Evolutionary conservation across 2,329 filamentous ascomycete genomes (phyloP), one percentile per base, ranked within the genome.

Genomic region (Beauveria australis): DNA sequence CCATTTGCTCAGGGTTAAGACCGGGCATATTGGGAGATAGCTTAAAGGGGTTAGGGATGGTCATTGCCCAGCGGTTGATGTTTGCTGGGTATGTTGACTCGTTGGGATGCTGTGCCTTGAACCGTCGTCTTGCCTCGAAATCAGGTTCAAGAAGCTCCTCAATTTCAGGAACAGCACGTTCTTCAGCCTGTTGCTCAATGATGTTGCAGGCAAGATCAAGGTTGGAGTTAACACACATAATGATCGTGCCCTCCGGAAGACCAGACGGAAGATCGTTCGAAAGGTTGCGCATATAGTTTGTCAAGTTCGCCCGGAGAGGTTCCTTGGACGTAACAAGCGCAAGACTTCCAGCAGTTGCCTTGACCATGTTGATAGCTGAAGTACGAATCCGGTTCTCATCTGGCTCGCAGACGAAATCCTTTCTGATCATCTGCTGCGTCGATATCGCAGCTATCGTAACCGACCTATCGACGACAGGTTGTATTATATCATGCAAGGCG

Each of bases 151-250:
- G 89, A 75, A 96, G 89, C 64, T 95, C 89, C 72, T 99, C 93
- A 62, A 99, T 97, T 72, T 99, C 94, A 2, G 91, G 89, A 44
- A 97, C 80, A 10, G 94, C 94, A 63, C 93, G 89, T 69, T 96
- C 90, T 72, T 97, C 93, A 3, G 94, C 95, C 57, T 94, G 92
- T 73, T 94, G 92, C 74, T 99, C 94, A 51, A 99, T 95, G 64
- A 97, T 90, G 67, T 85, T 89, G 70, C 94, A 97, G 52, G 95
- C 93, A 46, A 92, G 82, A 67, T 99, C 94, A 33, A 99, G 82
- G 71, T 99, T 99, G 65, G 95, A 93, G 72, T 97, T 99, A 63
- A 99, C 93, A 74, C 95, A 97, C 91, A 99, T 97, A 61, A 97
- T 84, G 63, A 99, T 94, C 37, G 94, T 90, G 7, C 94, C 94